Evolutionary conservation across 2,329 filamentous ascomycete species (phyloP), one percentile per base, ranked within the genome.

Genomic region (Trichoderma polysporum): DNA sequence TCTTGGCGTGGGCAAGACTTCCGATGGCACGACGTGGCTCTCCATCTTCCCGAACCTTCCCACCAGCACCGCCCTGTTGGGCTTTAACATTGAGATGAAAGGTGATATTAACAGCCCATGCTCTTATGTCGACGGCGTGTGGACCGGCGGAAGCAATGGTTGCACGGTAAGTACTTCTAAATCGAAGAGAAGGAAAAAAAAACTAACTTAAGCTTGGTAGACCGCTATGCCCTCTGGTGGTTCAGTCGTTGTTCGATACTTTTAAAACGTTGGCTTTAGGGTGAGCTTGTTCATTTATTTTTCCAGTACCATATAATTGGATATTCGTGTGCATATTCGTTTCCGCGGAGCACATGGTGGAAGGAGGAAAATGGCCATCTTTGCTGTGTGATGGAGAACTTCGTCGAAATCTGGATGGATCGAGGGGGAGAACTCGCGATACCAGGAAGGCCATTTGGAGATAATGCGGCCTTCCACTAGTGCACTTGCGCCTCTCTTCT

Each of bases 1-100:
- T 81, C 82, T 97, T 62, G 94, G 94, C 77, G 89, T 93, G 68
- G 93, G 94, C 69, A 86, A 88, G 79, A 86, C 84, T 76, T 78
- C 75, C 15, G 73, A 84, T 73, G 88, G 90, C 75, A 81, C 79
- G 69, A 95, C 90, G 49, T 98, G 88, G 83, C 81, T 97, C 68
- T 93, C 92, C 58, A 87, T 97, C 78, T 93, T 94, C 85, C 88
- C 89, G 76, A 97, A 98, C 83, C 75, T 80, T 69, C 93, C 93
- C 5, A 96, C 91, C 66, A 92, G 88, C 73, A 77, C 79, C 19
- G 88, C 87, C 41, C 79, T 82, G 69, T 88, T 97, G 45, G 85
- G 93, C 78, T 97, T 91, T 82, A 91, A 90, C 76, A 88, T 97
- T 75, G 86, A 89, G 74, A 90, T 97, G 71, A 82, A 75, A 50